These are phyloP conservation scores for Shiraia sp. DNA, from an alignment of 2,329 filamentous ascomycete species.

Conservation along the genomic window DNA sequence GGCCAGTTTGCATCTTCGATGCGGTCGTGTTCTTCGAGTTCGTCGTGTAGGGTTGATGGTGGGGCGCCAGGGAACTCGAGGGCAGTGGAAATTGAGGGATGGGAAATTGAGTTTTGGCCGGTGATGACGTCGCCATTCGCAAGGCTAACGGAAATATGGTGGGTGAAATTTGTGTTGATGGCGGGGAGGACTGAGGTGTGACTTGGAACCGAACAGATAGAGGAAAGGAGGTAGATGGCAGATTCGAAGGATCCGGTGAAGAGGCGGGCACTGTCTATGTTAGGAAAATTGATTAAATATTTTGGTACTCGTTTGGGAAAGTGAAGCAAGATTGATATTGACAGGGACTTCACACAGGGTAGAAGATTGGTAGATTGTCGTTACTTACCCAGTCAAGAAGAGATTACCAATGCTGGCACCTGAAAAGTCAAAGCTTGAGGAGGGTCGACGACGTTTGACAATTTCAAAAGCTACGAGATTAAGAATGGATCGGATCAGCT, in stretches of 20 bases:
- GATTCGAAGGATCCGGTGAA: conserved; percentile 93
- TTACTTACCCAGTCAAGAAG: conserved; percentile 54
- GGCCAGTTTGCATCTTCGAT: conserved; percentile 82
- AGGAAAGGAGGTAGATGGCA: conserved; percentile 85
- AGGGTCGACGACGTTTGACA: conserved; percentile 52
- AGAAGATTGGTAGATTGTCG: neutral
- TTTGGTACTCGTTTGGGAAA: neutral
- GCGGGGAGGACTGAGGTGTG: conserved; percentile 81
- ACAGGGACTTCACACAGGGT: neutral
- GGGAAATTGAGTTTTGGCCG: conserved; percentile 72
- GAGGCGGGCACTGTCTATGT: conserved; percentile 68
- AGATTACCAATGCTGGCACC: conserved; percentile 56
- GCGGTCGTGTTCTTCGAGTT: conserved; percentile 62
- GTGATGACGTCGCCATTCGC: conserved; percentile 77
- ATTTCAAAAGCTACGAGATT: conserved; percentile 56
- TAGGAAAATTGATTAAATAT: conserved; percentile 52
- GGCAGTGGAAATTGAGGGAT: conserved; percentile 34
- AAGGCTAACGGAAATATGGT: conserved; percentile 87
- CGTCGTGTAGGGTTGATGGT: conserved; percentile 29
- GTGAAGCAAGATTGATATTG: no score
- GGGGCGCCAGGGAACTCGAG: conserved; percentile 22
- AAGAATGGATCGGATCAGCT: conserved; percentile 56
- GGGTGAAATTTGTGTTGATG: conserved; percentile 92
- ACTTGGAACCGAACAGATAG: conserved; percentile 81
- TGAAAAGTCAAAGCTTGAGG: conserved; percentile 54